Base-by-base conservation (phyloP, 1,284 basidiomycete genomes). In the Naganishia sp. region DNA sequence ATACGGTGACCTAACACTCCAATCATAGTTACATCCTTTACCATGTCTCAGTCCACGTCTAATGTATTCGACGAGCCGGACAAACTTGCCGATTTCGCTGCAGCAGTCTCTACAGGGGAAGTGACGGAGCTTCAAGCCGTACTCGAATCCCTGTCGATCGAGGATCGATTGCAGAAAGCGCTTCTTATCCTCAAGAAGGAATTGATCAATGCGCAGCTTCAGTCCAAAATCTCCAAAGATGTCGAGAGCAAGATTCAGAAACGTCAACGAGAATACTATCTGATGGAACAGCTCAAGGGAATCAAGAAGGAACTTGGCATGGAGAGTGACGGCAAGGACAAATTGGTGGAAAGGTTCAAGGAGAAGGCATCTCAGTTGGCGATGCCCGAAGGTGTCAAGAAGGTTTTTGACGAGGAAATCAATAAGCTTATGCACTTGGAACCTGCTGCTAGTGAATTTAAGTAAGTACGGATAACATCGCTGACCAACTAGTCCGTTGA, bases 271-370 rank as follows among this genome's bases (percentile, higher is more conserved):
- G 96, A 99, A 82, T 98, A 96, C 77, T 98, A 96, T 80, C 83
- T 99, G 67, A 94, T 93, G 90, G 96, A 99, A 79, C 96, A 99
- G 81, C 86, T 99, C 69, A 97, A 96, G 81, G 94, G 92, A 1
- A 99, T 99, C 81, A 98, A 99, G 84, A 96, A 95, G 83, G 96
- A 98, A 81, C 85, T 99, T 7, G 95, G 95, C 5, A 92, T 98
- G 86, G 89, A 88, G 42, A 75, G 74, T 44, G 95, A 99, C 74
- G 95, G 95, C 46, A 98, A 98, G 83, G 95, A 98, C 81, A 96
- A 94, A 81, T 82, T 98, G 68, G 90, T 98, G 57, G 92, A 96
- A 78, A 94, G 95, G 82, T 96, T 98, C 82, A 90, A 88, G 79
- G 92, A 96, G 75, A 87, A 95, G 68, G 94, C 93, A 0, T 86